These are phyloP conservation scores for Letharia lupina DNA, from an alignment of 495 filamentous ascomycete genomes.

Conservation along the genomic window DNA sequence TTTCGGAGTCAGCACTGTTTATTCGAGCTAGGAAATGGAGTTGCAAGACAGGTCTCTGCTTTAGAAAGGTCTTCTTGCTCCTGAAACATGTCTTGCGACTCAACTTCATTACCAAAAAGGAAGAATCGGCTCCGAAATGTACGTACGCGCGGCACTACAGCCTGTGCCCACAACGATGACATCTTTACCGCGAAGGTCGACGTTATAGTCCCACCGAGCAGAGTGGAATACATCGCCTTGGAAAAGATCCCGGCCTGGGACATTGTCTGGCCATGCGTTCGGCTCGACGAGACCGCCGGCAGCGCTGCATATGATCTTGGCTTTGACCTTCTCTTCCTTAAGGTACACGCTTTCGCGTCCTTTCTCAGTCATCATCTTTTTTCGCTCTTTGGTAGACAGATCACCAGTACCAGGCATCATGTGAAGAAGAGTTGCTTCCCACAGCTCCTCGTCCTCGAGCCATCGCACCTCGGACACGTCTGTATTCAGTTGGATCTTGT, in stretches of 20 bases:
- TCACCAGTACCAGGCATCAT: conserved; percentile 47
- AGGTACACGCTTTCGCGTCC: conserved; percentile 36
- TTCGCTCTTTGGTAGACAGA: conserved; percentile 32
- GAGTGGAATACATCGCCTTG: conserved; percentile 50
- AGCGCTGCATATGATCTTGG: conserved; percentile 49
- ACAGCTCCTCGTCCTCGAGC: conserved; percentile 44
- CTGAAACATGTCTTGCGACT: no score
- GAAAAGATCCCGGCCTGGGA: conserved; percentile 48
- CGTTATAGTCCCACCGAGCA: conserved; percentile 44
- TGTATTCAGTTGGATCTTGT: conserved; percentile 53
- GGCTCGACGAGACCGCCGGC: conserved; percentile 50
- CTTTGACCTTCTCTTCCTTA: conserved; percentile 38
- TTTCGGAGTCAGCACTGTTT: no score
- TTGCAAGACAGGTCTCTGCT: no score
- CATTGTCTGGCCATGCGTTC: conserved; percentile 40
- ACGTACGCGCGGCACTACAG: conserved; percentile 40
- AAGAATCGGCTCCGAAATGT: no score
- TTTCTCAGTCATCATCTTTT: conserved; percentile 27
- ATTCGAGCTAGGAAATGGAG: no score
- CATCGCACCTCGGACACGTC: conserved; percentile 41
- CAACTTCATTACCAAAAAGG: no score
- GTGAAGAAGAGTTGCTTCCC: conserved; percentile 45
- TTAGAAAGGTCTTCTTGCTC: no score
- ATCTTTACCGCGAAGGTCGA: conserved; percentile 42
- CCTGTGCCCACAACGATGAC: conserved; percentile 56